Percentiles rank a stretch among this genome's conserved stretches.
phyloP scores from a whole-genome alignment of 257 asterid species.

The Nicotiana paniculata region DNA sequence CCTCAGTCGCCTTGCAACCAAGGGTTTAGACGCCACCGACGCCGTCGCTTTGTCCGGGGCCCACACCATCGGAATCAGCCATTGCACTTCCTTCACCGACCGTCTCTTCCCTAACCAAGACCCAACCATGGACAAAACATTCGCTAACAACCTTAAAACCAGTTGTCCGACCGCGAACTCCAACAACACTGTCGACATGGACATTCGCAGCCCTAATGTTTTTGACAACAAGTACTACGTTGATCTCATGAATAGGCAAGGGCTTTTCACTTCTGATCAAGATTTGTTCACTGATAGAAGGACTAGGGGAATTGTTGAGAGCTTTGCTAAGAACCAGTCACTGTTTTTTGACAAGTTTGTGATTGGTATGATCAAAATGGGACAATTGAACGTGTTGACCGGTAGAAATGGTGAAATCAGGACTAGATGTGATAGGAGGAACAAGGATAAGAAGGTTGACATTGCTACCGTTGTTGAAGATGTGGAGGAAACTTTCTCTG shows the following conservation, averaged over 20 bases:
- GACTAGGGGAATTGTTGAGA: neutral
- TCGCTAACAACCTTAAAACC: neutral
- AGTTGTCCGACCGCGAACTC: neutral
- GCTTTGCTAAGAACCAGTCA: neutral
- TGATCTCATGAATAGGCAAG: constrained; percentile 8
- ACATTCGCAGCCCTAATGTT: neutral
- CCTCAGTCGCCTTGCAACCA: neutral
- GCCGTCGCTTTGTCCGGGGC: neutral
- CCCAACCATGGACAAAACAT: constrained; percentile 5
- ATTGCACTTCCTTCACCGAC: constrained; percentile 5
- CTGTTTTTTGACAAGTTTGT: constrained; percentile 1
- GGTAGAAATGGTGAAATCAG: constrained; percentile 6
- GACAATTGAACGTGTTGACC: constrained; percentile 4
- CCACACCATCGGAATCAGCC: constrained; percentile 8
- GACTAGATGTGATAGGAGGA: constrained; percentile 2
- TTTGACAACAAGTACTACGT: constrained; percentile 12
- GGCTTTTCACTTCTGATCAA: constrained; percentile 5
- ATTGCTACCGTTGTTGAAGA: constrained; percentile 5
- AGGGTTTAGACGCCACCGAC: neutral
- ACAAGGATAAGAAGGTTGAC: neutral
- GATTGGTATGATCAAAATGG: constrained; percentile 3
- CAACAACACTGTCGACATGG: neutral
- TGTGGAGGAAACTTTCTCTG: neutral
- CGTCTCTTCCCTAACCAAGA: constrained; percentile 6
- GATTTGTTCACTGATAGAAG: constrained; percentile 5